Evolutionary conservation across 805 yeast genomes (phyloP).

Genomic region (Nakazawaea sp.): DNA sequence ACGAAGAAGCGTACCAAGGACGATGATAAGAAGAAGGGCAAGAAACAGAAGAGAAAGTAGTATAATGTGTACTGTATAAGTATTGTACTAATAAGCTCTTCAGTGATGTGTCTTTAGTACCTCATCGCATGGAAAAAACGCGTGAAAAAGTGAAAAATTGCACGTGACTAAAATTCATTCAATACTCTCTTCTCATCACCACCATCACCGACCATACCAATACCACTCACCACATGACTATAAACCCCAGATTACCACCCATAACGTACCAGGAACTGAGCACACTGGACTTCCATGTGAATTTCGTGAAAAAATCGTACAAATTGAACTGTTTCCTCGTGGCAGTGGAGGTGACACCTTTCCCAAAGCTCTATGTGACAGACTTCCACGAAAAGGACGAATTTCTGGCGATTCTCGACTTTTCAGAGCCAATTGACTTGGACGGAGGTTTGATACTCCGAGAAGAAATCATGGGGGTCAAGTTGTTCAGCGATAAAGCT

Average conservation of each 20-base stretch:
- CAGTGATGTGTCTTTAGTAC: too few relatives aligned
- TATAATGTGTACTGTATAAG: too few relatives aligned
- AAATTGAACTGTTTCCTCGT: slow-evolving; percentile 5
- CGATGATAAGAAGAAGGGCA: slow-evolving; percentile 28
- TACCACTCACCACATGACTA: too few relatives aligned
- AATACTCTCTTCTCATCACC: too few relatives aligned
- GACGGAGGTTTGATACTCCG: not conserved
- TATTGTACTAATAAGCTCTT: too few relatives aligned
- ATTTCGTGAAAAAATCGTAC: not conserved
- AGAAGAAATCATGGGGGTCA: slow-evolving; percentile 7
- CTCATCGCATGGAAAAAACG: too few relatives aligned
- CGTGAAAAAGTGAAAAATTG: too few relatives aligned
- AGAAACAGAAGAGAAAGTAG: slow-evolving; percentile 17
- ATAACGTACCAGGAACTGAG: not conserved
- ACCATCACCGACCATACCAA: too few relatives aligned
- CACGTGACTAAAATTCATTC: not conserved
- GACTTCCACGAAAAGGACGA: slow-evolving; percentile 3
- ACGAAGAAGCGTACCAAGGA: slow-evolving; percentile 36
- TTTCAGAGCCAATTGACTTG: slow-evolving; percentile 4
- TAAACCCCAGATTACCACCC: too few relatives aligned
- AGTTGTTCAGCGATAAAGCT: slow-evolving; percentile 2
- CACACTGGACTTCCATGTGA: not conserved
- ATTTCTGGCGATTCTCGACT: slow-evolving; percentile 7
- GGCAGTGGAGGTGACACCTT: slow-evolving; percentile 1
- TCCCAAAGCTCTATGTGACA: slow-evolving; percentile 8